Evolutionary conservation across 192 early-diverging fungal species (phyloP).

Genomic region (Coemansia sp.): DNA sequence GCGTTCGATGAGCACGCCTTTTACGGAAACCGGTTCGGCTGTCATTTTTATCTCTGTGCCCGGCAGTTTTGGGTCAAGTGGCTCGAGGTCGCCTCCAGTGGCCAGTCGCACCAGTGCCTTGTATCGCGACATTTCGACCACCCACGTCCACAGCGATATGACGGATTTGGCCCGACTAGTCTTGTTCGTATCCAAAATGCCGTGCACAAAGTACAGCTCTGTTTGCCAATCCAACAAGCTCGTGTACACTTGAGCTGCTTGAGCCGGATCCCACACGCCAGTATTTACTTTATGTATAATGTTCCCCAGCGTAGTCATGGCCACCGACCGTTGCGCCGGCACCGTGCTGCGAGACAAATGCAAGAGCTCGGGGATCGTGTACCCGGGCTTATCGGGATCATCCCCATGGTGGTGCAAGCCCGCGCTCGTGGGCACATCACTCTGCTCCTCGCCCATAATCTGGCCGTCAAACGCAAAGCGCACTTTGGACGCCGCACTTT

Average conservation of each 20-base stretch:
- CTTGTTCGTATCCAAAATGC: conserved; percentile 26
- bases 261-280: conserved; percentile 40
- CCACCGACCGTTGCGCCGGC: conserved; percentile 72
- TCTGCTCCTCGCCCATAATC: conserved; percentile 57
- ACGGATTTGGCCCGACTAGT: conserved; percentile 25
- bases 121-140: conserved; percentile 47
- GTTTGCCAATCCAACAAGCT: conserved; percentile 47
- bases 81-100: conserved; percentile 30
- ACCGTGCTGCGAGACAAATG: conserved; percentile 79
- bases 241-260: conserved; percentile 27
- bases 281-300: conserved; percentile 55
- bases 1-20: conserved; percentile 35
- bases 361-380: conserved; percentile 78
- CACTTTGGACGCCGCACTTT: conserved; percentile 47
- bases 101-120: conserved; percentile 38
- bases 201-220: conserved; percentile 42
- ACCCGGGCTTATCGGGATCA: conserved; percentile 80
- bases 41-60: conserved; percentile 34
- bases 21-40: conserved; percentile 22
- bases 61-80: conserved; percentile 1
- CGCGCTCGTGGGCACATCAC: conserved; percentile 57
- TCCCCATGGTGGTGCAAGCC: conserved; percentile 92
- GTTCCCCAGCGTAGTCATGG: conserved; percentile 61
- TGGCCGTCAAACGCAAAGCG: conserved; percentile 82
- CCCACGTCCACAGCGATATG: conserved; percentile 41